A percentile compares a stretch with the other conserved stretches of the same genome.
Conservation (phyloP, 2,329 filamentous ascomycete species). For the Claviceps quebecensis region DNA sequence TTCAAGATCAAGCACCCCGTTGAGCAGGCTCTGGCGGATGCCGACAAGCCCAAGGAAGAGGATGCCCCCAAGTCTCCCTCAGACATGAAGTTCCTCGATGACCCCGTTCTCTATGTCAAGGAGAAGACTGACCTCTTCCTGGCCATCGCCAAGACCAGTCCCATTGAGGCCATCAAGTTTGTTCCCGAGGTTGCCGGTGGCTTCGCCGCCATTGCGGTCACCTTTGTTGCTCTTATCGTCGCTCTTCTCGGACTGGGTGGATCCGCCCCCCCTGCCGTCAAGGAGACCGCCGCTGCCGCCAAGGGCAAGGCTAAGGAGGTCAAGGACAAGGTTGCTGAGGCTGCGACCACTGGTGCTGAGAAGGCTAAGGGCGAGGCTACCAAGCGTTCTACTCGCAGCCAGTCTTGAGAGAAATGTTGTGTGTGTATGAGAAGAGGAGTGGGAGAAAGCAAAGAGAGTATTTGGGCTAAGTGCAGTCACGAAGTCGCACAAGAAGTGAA, state of each 20-base stretch:
- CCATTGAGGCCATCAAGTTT: constrained; percentile 70
- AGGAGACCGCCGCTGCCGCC: constrained; percentile 51
- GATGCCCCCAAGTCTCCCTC: constrained; percentile 54
- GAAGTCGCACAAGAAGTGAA: neutral
- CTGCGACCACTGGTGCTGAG: constrained; percentile 48
- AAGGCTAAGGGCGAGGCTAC: constrained; percentile 61
- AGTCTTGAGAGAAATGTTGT: constrained; percentile 25
- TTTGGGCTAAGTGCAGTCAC: neutral
- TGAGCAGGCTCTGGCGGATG: constrained; percentile 69
- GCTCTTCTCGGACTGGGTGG: constrained; percentile 50
- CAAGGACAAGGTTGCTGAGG: constrained; percentile 49
- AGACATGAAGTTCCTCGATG: constrained; percentile 78
- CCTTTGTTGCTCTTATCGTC: constrained; percentile 56
- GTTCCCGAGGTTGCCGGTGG: constrained; percentile 84
- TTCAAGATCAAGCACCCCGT: constrained; percentile 77
- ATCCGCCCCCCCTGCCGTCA: constrained; percentile 54
- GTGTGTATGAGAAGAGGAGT: neutral
- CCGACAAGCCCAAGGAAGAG: constrained; percentile 59
- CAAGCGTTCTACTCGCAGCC: constrained; percentile 45
- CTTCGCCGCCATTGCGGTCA: constrained; percentile 55
- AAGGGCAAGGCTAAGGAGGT: constrained; percentile 64
- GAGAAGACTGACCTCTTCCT: constrained; percentile 92
- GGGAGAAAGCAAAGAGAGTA: neutral
- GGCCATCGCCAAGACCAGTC: constrained; percentile 67
- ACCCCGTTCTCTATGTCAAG: constrained; percentile 74